Evolutionary conservation across 495 filamentous ascomycete genomes (phyloP), one percentile per base, ranked within the genome.

Genomic region (Xeromyces bisporus): DNA sequence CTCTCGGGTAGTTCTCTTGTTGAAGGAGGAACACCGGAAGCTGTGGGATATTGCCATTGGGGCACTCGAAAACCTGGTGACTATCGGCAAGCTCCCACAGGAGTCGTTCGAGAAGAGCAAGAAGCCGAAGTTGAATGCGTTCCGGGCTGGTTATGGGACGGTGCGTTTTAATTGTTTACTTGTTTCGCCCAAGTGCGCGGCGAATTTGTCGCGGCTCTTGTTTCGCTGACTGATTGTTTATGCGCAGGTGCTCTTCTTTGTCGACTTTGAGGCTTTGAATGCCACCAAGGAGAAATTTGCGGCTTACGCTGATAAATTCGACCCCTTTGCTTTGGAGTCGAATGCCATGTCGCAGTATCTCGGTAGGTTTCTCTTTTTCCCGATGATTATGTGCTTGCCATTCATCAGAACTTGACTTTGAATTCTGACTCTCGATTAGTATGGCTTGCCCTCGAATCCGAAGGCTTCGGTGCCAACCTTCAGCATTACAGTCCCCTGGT

Each of bases 391-490:
- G n/a, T n/a, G n/a, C n/a, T n/a, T n/a, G n/a, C n/a, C n/a, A n/a
- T n/a, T n/a, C n/a, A n/a, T n/a, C n/a, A n/a, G n/a, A n/a, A n/a
- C n/a, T n/a, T n/a, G n/a, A n/a, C n/a, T n/a, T n/a, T n/a, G n/a
- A n/a, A n/a, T n/a, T n/a, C n/a, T n/a, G n/a, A n/a, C n/a, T n/a
- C n/a, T n/a, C n/a, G n/a, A n/a, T n/a, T 27, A 60, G 58, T 67
- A 29, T 84, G 77, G 77, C 71, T 66, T 0, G 66, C 69, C 0
- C 60, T 84, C 23, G 70, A 76, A 51, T 58, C 64, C 35, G 75
- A 81, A 54, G 77, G 78, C 20, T 56, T 81, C 20, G 78, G 76
- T 26, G 68, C 65, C 47, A 81, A 73, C 56, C 61, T 84, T 3
- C 78, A 84, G 60, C 77, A 81, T 51, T 80, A 80, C 59, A 31